These are phyloP conservation scores for Darksidea phi DNA, from an alignment of 495 filamentous ascomycete species.

Conservation along the genomic window DNA sequence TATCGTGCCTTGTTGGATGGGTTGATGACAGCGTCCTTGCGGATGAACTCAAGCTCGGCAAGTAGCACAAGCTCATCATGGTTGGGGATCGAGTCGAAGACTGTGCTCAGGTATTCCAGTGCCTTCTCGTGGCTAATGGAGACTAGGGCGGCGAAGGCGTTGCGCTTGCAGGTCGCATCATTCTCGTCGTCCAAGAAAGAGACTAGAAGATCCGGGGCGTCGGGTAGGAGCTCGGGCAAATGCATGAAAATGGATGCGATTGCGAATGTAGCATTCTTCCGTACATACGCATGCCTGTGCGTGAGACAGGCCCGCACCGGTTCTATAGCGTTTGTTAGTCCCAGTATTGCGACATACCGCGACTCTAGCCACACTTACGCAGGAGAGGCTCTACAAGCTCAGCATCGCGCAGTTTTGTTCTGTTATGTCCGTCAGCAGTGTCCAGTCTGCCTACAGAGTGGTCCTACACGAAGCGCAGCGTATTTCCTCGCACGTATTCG, in stretches of 20 bases:
- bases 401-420: constrained; percentile 83
- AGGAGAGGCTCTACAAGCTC: constrained; percentile 96
- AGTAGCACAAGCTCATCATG: constrained; percentile 92
- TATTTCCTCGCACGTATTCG: constrained; percentile 97
- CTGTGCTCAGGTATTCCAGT: constrained; percentile 81
- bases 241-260: constrained; percentile 90
- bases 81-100: constrained; percentile 91
- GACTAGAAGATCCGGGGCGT: constrained; percentile 89
- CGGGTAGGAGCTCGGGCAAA: constrained; percentile 87
- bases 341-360: not conserved
- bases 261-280: constrained; percentile 96
- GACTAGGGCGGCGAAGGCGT: constrained; percentile 89
- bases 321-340: constrained; percentile 39
- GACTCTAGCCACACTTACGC: constrained; percentile 39
- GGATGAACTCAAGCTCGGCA: constrained; percentile 92
- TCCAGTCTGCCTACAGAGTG: not conserved
- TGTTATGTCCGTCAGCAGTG: constrained; percentile 7
- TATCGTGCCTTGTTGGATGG: constrained; percentile 92
- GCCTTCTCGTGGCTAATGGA: constrained; percentile 93
- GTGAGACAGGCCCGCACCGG: constrained; percentile 75
- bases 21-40: constrained; percentile 96
- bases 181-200: constrained; percentile 88
- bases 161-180: constrained; percentile 95
- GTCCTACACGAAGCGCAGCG: constrained; percentile 78
- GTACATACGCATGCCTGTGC: constrained; percentile 81